Evolutionary conservation across 2,329 filamentous ascomycete genomes (phyloP), one percentile per base, ranked within the genome.

Genomic region (Phyllosticta citribraziliensis): DNA sequence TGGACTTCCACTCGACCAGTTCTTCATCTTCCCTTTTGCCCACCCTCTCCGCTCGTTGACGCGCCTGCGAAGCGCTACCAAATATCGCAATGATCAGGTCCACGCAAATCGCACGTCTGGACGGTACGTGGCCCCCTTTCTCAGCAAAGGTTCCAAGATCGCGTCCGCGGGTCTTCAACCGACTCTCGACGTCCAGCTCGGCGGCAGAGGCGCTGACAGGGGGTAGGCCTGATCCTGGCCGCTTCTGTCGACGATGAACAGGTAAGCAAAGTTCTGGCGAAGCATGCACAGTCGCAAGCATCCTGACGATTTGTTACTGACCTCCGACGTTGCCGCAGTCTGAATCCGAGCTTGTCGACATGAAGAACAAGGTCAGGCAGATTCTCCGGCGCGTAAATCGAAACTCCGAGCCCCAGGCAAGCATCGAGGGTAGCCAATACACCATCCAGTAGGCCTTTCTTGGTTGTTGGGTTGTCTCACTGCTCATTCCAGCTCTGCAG

Each of bases 231-330:
- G 66, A 92, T 96, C 82, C 84, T 99, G 67, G 93, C 91, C 72
- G 93, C 93, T 63, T 96, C 92, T 2, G 90, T 96, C 69, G 94
- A 97, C 75, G 91, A 97, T 73, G 88, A 91, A 70, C 85, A 89
- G 78, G 86, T 88, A 70, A 50, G 57, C 10, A 54, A 47, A 47
- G 14, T n/a, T 57, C 14, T 64, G 17, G 55, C 50, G 22, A 30
- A 30, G 2, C 27, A 1, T 30, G 9, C 27, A 8, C 27, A 30
- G 27, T 30, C 8, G 20, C 25, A 12, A 52, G 33, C 57, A 20
- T n/a, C 33, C 3, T 30, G 22, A 12, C 25, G 51, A 11, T 6
- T 35, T 60, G 22, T 59, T 65, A 58, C 65, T 54, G 51, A 56
- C 20, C 40, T 55, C 63, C 66, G 52, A 68, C 65, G 61, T 30